Conservation (phyloP, 2,329 filamentous ascomycete genomes). For the Dothidotthia symphoricarpi region DNA sequence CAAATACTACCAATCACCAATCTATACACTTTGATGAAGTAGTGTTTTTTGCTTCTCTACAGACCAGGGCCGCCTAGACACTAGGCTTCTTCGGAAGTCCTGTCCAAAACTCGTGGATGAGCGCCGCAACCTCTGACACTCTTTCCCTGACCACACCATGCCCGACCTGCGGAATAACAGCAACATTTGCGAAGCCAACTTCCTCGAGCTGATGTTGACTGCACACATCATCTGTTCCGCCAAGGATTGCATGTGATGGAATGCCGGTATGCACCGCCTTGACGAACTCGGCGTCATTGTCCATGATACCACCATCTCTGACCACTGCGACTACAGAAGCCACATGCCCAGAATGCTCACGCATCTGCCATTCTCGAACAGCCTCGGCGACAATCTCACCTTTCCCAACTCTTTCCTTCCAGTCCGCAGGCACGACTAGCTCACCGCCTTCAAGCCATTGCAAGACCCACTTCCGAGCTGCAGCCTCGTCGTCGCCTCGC, state of each 20-base stretch:
- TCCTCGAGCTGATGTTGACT: conserved; percentile 31
- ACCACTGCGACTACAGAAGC: conserved; percentile 50
- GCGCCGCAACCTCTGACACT: conserved; percentile 38
- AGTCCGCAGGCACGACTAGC: conserved; percentile 46
- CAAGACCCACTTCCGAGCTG: conserved; percentile 40
- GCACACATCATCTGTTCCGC: conserved; percentile 40
- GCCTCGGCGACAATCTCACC: conserved; percentile 52
- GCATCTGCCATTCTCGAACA: conserved; percentile 51
- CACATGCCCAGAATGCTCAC: conserved; percentile 47
- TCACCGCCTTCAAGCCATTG: conserved; percentile 47
- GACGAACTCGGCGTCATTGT: conserved; percentile 37
- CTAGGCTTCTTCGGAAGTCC: too few species aligned
- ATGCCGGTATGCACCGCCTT: conserved; percentile 26
- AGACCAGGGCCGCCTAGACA: too few species aligned
- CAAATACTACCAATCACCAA: too few species aligned
- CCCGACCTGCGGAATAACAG: conserved; percentile 40
- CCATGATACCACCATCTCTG: conserved; percentile 48
- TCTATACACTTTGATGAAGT: too few species aligned
- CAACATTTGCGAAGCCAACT: conserved; percentile 39
- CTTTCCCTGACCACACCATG: conserved; percentile 45
- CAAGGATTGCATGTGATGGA: conserved; percentile 35
- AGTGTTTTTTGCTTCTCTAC: too few species aligned
- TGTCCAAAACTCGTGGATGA: conserved; percentile 35
- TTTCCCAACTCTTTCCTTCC: conserved; percentile 43
- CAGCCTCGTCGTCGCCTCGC: conserved; percentile 33